Evolutionary conservation across 495 filamentous ascomycete genomes (phyloP).

Genomic region (Friedmanniomyces endolithicus): DNA sequence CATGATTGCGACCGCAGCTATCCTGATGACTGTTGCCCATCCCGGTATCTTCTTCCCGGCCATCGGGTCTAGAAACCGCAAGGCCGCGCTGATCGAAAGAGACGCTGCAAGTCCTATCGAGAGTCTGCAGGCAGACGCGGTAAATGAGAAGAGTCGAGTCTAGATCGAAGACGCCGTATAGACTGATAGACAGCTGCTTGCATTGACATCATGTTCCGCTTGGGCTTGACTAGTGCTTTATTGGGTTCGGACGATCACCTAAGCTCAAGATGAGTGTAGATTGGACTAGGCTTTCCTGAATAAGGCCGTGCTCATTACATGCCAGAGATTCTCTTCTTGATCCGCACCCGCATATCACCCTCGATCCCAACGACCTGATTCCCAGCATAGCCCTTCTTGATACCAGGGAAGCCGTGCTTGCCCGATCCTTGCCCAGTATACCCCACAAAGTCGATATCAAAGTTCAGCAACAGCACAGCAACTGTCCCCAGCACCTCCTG

Average conservation of each 20-base stretch:
- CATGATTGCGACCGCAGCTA: slow-evolving; percentile 12
- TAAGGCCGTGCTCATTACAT: neutral
- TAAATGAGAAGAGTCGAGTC: neutral
- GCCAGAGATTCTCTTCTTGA: neutral
- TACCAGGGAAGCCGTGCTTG: neutral
- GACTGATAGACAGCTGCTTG: too few relatives aligned
- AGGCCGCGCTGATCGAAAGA: neutral
- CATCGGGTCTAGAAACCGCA: slow-evolving; percentile 6
- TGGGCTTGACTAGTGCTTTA: too few relatives aligned
- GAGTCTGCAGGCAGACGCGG: neutral
- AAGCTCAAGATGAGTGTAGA: too few relatives aligned
- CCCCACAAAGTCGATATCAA: neutral
- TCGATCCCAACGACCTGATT: slow-evolving; percentile 10
- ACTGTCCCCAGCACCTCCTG: slow-evolving; percentile 6
- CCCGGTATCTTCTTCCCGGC: slow-evolving; percentile 16
- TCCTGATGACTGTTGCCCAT: slow-evolving; percentile 14
- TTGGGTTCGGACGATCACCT: too few relatives aligned
- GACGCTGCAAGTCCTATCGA: neutral
- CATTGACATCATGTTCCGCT: too few relatives aligned
- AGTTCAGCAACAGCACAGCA: slow-evolving; percentile 1
- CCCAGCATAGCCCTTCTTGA: slow-evolving; percentile 6
- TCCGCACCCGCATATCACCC: slow-evolving; percentile 5
- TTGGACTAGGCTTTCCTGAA: neutral
- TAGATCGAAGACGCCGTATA: neutral
- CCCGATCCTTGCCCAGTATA: neutral